Percentiles rank a stretch among this genome's conserved stretches.
phyloP scores from a whole-genome alignment of 2,329 filamentous ascomycete species.

The Myotisia sp. region DNA sequence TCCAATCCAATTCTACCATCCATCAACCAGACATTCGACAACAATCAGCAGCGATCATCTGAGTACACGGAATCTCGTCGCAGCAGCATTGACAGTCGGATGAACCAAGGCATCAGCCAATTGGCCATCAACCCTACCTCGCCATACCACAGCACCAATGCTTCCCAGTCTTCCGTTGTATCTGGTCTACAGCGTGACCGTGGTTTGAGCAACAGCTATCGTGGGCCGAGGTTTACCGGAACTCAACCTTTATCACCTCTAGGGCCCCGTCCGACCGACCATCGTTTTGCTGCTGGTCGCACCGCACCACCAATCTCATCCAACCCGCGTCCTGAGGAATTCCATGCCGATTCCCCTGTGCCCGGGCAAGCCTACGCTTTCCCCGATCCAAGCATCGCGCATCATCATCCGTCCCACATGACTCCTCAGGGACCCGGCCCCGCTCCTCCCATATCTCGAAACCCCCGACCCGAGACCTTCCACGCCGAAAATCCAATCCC shows the following conservation, averaged over 20 bases:
- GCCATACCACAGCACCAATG: conserved; percentile 35
- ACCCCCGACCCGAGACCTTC: conserved; percentile 36
- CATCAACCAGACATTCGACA: conserved; percentile 46
- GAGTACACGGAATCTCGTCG: conserved; percentile 35
- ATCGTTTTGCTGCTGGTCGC: conserved; percentile 32
- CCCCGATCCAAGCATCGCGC: conserved; percentile 31
- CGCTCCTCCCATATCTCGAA: conserved; percentile 33
- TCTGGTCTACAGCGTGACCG: conserved; percentile 17
- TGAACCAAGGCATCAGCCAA: conserved; percentile 36
- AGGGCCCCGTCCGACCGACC: conserved; percentile 25
- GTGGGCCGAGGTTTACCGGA: conserved; percentile 25
- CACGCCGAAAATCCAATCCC: conserved; percentile 37
- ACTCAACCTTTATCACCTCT: conserved; percentile 27
- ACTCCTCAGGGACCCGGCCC: conserved; percentile 18
- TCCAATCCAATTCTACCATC: conserved; percentile 37
- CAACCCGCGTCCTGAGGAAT: conserved; percentile 36
- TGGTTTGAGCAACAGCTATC: conserved; percentile 24
- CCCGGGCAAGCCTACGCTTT: conserved; percentile 38
- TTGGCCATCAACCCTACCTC: conserved; percentile 31
- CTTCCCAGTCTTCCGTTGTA: conserved; percentile 27
- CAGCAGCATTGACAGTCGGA: conserved; percentile 36
- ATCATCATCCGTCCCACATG: background rate
- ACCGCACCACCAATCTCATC: conserved; percentile 36
- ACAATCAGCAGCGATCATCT: conserved; percentile 20
- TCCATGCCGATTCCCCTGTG: conserved; percentile 36